Percentiles rank a stretch among this genome's conserved stretches.
Conservation (phyloP, 768 basidiomycete species). For the Psilocybe subaeruginosa region DNA sequence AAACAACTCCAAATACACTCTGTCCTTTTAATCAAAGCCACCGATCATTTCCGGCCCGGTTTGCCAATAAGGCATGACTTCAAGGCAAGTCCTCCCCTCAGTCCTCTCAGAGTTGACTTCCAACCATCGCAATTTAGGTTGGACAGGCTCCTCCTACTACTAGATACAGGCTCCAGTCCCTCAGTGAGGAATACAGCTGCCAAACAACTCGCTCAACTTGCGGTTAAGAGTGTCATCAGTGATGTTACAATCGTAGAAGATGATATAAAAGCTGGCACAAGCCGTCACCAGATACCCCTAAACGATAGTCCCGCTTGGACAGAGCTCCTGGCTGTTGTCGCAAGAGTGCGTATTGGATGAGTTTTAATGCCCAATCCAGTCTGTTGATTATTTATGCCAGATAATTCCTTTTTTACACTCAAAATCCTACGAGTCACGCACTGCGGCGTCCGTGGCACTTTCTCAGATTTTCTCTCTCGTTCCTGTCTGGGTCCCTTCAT, state of each 20-base stretch:
- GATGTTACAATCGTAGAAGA: slow-evolving; percentile 80
- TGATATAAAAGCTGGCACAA: slow-evolving; percentile 59
- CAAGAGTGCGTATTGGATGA: slow-evolving; percentile 59
- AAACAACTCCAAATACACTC: slow-evolving; percentile 47
- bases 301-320: slow-evolving; percentile 83
- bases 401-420: slow-evolving; percentile 91
- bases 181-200: slow-evolving; percentile 95
- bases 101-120: not conserved
- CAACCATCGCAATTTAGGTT: slow-evolving; percentile 53
- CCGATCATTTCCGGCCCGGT: slow-evolving; percentile 51
- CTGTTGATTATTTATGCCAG: slow-evolving; percentile 36
- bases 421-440: slow-evolving; percentile 89
- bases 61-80: slow-evolving; percentile 71
- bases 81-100: slow-evolving; percentile 50
- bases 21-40: slow-evolving; percentile 22
- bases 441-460: slow-evolving; percentile 86
- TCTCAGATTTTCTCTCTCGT: slow-evolving; percentile 86
- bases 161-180: slow-evolving; percentile 92
- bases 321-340: slow-evolving; percentile 88
- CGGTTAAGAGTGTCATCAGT: slow-evolving; percentile 80
- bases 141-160: slow-evolving; percentile 93
- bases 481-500: slow-evolving; percentile 74
- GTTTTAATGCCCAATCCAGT: not conserved
- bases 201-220: slow-evolving; percentile 92
- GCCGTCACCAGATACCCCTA: slow-evolving; percentile 57